Evolutionary conservation across 2,329 filamentous ascomycete species (phyloP), one percentile per base, ranked within the genome.

Genomic region (Clonostachys chloroleuca): DNA sequence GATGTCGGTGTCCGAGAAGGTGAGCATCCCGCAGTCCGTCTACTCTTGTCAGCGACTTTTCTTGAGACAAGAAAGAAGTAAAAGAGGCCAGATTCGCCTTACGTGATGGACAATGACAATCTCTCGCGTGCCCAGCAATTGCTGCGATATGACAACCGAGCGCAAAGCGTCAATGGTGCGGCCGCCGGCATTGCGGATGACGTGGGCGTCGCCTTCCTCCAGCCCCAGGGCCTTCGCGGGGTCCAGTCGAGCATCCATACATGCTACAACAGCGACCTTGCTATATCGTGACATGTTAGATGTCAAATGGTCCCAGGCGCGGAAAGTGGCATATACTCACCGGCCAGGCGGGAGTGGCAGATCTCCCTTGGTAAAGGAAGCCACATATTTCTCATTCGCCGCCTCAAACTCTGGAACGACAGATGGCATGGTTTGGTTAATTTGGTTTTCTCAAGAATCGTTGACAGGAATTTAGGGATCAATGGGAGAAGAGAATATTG

Each of bases 201-300:
- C 80, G 64, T 94, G 88, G 1, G 88, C 89, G 53, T 91, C 86
- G 39, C 89, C 88, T 16, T 89, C 77, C 17, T 76, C 69, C 48
- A 92, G 84, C 9, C 84, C 85, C 46, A 90, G 85, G 2, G 85
- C 85, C 12, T 77, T 70, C 4, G 81, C 76, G 0, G 88, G 82
- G 56, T 92, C 77, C 55, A 84, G 71, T 45, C 88, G 81, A 6
- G 89, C 86, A 59, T 94, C 88, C 87, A 94, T 94, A 66, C 89
- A 94, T 1, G 87, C 88, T 41, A 92, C 76, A 30, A 64, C 54
- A 6, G 57, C 54, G 7, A 67, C 60, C 40, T 67, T 67, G 46
- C 65, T 67, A 43, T 14, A 35, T n/a, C 24, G 24, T 9, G 24
- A 9, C 24, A 30, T 30, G 9, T 30, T 30, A 30, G 9, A 30